phyloP scores from a whole-genome alignment of 2,329 filamentous ascomycete species.

The Trichoderma koningiopsis region DNA sequence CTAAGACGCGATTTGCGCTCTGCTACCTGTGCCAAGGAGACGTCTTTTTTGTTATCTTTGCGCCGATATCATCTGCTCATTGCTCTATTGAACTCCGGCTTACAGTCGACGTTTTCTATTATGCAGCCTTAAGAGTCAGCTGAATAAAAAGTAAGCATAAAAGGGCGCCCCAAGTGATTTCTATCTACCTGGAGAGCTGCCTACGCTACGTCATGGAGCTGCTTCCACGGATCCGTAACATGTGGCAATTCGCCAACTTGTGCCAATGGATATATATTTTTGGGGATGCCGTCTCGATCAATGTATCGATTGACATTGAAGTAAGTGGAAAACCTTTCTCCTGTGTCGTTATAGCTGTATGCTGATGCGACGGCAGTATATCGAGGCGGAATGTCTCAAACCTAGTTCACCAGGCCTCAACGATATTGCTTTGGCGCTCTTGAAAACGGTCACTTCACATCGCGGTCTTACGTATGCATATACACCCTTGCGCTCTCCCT shows the following conservation, averaged over 20 bases:
- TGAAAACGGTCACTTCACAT: slow-evolving; percentile 94
- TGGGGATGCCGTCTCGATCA: slow-evolving; percentile 84
- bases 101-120: not conserved
- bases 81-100: not conserved
- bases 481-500: not conserved
- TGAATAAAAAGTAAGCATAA: not conserved
- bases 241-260: slow-evolving; percentile 94
- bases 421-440: slow-evolving; percentile 80
- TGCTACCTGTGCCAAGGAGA: not conserved
- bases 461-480: slow-evolving; percentile 80
- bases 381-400: slow-evolving; percentile 87
- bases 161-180: not conserved
- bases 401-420: slow-evolving; percentile 73
- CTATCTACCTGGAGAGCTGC: slow-evolving; percentile 39
- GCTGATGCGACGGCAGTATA: slow-evolving; percentile 59
- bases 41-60: not conserved
- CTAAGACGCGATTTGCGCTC: slow-evolving; percentile 7
- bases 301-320: slow-evolving; percentile 86
- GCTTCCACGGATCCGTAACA: slow-evolving; percentile 68
- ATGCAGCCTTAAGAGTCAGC: not conserved
- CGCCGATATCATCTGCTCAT: not conserved
- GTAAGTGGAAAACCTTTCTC: slow-evolving; percentile 50
- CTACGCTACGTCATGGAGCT: slow-evolving; percentile 23
- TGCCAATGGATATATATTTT: slow-evolving; percentile 94
- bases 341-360: not conserved